A percentile compares a stretch with the other conserved stretches of the same genome.
These are phyloP conservation scores for Phytophthora parvispora DNA, from an alignment of 352 stramenopile genomes.

Conservation along the genomic window DNA sequence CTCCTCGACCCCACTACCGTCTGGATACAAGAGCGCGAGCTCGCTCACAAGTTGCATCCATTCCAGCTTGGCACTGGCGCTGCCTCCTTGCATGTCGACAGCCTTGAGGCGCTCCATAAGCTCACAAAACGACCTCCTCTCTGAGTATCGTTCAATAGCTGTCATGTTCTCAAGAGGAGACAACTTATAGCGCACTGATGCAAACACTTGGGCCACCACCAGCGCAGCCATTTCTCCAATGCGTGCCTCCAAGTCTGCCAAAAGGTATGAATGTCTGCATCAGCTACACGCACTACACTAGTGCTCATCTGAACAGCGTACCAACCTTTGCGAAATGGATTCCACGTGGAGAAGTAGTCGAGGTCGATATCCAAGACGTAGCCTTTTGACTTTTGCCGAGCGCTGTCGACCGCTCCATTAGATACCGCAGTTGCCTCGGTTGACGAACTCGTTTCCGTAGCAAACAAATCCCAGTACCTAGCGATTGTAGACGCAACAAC, in stretches of 20 bases:
- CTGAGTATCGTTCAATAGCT: slow-evolving; percentile 27
- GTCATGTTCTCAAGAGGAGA: slow-evolving; percentile 22
- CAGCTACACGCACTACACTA: too few relatives aligned
- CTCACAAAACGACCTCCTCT: slow-evolving; percentile 42
- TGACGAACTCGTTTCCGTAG: slow-evolving; percentile 30
- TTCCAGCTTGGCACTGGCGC: slow-evolving; percentile 2
- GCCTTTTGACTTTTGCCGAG: slow-evolving; percentile 34
- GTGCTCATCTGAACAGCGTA: too few relatives aligned
- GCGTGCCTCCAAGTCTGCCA: slow-evolving; percentile 51
- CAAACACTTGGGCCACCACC: slow-evolving; percentile 54
- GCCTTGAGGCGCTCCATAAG: slow-evolving; percentile 47
- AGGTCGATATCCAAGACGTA: slow-evolving; percentile 90
- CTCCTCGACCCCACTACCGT: slow-evolving; percentile 10
- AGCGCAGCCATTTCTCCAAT: slow-evolving; percentile 29
- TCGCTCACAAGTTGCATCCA: slow-evolving; percentile 21
- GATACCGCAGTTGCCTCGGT: slow-evolving; percentile 8
- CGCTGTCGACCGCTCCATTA: slow-evolving; percentile 22
- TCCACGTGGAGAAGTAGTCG: slow-evolving; percentile 93
- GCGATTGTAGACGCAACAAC: background rate
- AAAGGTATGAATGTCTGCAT: too few relatives aligned
- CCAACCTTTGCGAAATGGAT: slow-evolving; percentile 80
- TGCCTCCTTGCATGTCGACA: slow-evolving; percentile 15
- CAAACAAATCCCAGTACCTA: slow-evolving; percentile 56
- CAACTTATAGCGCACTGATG: slow-evolving; percentile 45
- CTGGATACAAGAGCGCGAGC: slow-evolving; percentile 42